A percentile compares a stretch with the other conserved stretches of the same genome.
Conservation (phyloP, 257 asterid genomes). For the Solanum ossicruentum region DNA sequence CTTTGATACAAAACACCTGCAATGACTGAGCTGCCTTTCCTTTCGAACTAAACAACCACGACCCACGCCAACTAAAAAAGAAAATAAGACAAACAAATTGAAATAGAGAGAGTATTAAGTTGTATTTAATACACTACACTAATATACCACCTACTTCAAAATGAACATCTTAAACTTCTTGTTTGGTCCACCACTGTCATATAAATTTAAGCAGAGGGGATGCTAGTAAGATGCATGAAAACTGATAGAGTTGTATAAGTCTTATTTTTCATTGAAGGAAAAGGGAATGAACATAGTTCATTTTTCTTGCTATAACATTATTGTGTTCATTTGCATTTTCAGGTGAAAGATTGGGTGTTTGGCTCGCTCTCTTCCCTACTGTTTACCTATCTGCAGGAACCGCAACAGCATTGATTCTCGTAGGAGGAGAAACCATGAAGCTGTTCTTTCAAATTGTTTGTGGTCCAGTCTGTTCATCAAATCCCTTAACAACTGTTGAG, state of each 20-base stretch:
- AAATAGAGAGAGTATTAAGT: background rate
- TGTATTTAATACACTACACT: background rate
- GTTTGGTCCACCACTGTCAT: background rate
- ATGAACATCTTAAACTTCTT: background rate
- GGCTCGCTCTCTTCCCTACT: conserved; percentile 98
- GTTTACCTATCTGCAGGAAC: conserved; percentile 97
- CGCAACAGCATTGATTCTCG: conserved; percentile 82
- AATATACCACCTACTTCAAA: background rate
- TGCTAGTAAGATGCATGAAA: background rate
- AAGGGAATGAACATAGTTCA: background rate
- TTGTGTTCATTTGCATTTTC: background rate
- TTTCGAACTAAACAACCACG: no score
- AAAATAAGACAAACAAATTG: background rate
- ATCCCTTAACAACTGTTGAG: conserved; percentile 92
- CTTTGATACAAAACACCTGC: no score
- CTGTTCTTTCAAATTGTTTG: conserved; percentile 88
- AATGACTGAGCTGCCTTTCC: no score
- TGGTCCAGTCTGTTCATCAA: conserved; percentile 78
- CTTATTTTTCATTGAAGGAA: background rate
- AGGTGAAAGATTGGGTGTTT: conserved; percentile 90
- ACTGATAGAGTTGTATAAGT: background rate
- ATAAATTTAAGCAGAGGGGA: background rate
- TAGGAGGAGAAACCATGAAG: conserved; percentile 99
- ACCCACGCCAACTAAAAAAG: no score
- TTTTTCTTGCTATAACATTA: background rate